These are phyloP conservation scores for Penicillium soppii DNA, from an alignment of 495 filamentous ascomycete genomes.

Conservation along the genomic window DNA sequence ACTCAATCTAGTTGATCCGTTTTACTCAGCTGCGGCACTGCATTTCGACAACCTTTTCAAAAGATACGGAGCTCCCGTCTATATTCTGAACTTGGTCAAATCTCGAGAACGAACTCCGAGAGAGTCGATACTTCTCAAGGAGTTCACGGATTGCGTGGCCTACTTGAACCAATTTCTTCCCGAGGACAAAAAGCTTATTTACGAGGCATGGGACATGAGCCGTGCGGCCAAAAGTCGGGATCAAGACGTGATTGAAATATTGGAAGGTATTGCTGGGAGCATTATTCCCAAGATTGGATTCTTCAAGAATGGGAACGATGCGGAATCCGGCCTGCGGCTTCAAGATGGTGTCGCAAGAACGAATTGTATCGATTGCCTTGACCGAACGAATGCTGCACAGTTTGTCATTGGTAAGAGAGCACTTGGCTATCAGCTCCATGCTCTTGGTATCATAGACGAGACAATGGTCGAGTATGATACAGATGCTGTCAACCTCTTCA, in stretches of 20 bases:
- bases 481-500: conserved; percentile 92
- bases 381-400: conserved; percentile 94
- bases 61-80: conserved; percentile 88
- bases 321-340: conserved; percentile 60
- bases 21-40: conserved; percentile 91
- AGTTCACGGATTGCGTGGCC: conserved; percentile 83
- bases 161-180: conserved; percentile 97
- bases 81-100: conserved; percentile 92
- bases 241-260: conserved; percentile 88
- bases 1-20: conserved; percentile 89
- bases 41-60: conserved; percentile 97
- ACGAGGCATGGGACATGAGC: conserved; percentile 98
- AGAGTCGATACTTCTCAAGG: conserved; percentile 85
- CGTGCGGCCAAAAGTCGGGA: conserved; percentile 92
- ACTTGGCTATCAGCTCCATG: conserved; percentile 87
- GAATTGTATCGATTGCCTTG: conserved; percentile 96
- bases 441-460: conserved; percentile 80
- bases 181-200: conserved; percentile 75
- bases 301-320: conserved; percentile 83
- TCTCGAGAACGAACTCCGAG: conserved; percentile 84
- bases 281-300: conserved; percentile 84
- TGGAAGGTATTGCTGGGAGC: conserved; percentile 85
- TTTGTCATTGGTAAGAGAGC: conserved; percentile 98
- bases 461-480: conserved; percentile 88
- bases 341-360: conserved; percentile 94